Conservation (phyloP, 2,329 filamentous ascomycete species). For the Fusarium ambrosium region DNA sequence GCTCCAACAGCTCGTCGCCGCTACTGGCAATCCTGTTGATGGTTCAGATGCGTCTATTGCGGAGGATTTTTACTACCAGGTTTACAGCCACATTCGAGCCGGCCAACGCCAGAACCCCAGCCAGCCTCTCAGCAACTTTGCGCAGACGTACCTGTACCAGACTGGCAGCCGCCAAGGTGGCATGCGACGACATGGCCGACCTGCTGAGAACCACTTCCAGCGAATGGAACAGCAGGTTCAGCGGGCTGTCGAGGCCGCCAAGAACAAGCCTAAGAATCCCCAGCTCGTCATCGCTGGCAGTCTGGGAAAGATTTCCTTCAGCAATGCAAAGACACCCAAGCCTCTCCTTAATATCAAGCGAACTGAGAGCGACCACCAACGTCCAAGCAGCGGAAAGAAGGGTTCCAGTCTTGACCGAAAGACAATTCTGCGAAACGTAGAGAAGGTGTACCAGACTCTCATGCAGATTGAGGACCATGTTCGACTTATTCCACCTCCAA, state of each 20-base stretch:
- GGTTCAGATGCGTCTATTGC: conserved; percentile 84
- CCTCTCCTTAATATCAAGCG: conserved; percentile 96
- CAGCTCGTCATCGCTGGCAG: conserved; percentile 97
- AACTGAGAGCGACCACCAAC: conserved; percentile 74
- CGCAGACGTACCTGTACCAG: conserved; percentile 97
- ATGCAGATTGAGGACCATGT: conserved; percentile 97
- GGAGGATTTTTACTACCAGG: conserved; percentile 99
- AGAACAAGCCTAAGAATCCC: conserved; percentile 97
- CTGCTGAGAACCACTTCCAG: conserved; percentile 96
- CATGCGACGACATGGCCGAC: conserved; percentile 80
- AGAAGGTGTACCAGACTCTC: conserved; percentile 86
- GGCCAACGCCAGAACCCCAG: conserved; percentile 91
- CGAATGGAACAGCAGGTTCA: conserved; percentile 99
- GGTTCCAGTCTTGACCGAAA: conserved; percentile 79
- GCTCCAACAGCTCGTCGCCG: conserved; percentile 93
- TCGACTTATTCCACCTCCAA: conserved; percentile 76
- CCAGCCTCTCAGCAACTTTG: conserved; percentile 95
- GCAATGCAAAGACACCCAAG: conserved; percentile 97
- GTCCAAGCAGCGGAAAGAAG: conserved; percentile 64
- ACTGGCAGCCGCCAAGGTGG: conserved; percentile 86
- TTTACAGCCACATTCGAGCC: conserved; percentile 93
- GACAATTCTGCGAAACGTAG: conserved; percentile 86
- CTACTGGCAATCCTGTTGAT: conserved; percentile 88
- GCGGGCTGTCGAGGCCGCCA: conserved; percentile 95
- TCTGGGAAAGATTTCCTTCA: conserved; percentile 97